phyloP scores from a whole-genome alignment of 108 stramenopile genomes.

The Bacterosira constricta region DNA sequence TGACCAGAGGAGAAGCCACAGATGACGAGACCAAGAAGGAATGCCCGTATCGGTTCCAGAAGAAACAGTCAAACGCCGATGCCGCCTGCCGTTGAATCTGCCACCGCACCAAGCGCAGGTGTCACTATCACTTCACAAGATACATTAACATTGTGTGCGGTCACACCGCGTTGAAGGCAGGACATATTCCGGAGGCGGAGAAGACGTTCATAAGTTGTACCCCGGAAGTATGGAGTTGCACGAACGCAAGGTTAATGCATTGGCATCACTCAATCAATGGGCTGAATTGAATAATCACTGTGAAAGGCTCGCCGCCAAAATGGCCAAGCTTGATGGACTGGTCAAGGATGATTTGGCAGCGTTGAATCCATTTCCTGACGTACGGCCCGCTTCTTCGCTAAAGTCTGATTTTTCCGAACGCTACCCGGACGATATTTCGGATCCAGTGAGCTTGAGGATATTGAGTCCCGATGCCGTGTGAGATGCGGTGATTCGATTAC shows the following conservation, averaged over 20 bases:
- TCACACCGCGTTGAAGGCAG: slow-evolving; percentile 68
- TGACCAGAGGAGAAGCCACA: too few relatives aligned
- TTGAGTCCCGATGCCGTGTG: slow-evolving; percentile 27
- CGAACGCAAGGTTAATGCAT: slow-evolving; percentile 57
- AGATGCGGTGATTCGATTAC: too few relatives aligned
- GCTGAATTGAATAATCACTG: slow-evolving; percentile 71
- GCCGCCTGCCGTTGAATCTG: not conserved
- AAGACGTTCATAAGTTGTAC: slow-evolving; percentile 53
- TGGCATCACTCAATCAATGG: slow-evolving; percentile 75
- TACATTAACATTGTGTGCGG: too few relatives aligned
- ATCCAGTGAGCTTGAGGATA: too few relatives aligned
- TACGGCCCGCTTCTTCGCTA: slow-evolving; percentile 41
- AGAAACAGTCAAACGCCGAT: too few relatives aligned
- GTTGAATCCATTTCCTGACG: slow-evolving; percentile 60
- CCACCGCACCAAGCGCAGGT: not conserved
- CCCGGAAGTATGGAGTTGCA: slow-evolving; percentile 58
- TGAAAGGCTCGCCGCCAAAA: slow-evolving; percentile 70
- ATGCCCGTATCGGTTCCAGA: too few relatives aligned
- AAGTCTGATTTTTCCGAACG: too few relatives aligned
- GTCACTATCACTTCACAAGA: not conserved
- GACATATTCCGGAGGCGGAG: slow-evolving; percentile 59
- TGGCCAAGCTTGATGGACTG: slow-evolving; percentile 63
- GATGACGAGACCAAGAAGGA: not conserved
- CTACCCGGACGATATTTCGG: too few relatives aligned
- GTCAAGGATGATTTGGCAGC: slow-evolving; percentile 59